Conservation (phyloP, 371 early-diverging fungal species). For the Mortierella sp. region DNA sequence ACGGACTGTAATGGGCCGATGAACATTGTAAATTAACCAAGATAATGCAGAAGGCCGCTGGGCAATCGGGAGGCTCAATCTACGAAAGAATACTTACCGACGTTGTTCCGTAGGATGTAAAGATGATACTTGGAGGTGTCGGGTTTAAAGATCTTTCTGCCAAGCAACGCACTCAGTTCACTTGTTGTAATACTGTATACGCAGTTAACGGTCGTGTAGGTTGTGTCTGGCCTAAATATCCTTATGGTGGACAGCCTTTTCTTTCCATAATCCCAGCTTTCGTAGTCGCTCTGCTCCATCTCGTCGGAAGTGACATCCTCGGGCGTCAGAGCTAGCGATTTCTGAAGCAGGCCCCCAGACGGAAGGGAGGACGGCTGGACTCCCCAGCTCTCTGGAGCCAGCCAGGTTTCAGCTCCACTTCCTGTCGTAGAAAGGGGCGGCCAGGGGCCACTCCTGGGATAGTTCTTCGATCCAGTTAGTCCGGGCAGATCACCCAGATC, state of each 20-base stretch:
- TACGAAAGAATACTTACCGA: conserved; percentile 57
- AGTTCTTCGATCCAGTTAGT: conserved; percentile 22
- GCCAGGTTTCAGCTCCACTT: conserved; percentile 31
- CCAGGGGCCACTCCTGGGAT: conserved; percentile 26
- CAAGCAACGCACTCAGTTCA: conserved; percentile 77
- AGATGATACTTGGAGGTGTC: conserved; percentile 79
- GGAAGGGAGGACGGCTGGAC: conserved; percentile 14
- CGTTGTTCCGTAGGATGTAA: conserved; percentile 67
- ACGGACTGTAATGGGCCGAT: too few species aligned
- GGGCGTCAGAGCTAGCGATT: conserved; percentile 16
- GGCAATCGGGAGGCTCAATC: background rate
- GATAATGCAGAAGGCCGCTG: too few species aligned
- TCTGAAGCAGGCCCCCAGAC: conserved; percentile 16
- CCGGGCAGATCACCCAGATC: conserved; percentile 27
- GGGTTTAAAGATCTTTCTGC: conserved; percentile 81
- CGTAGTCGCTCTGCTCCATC: conserved; percentile 42
- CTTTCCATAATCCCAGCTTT: conserved; percentile 35
- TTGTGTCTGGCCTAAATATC: conserved; percentile 76
- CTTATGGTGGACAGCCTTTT: conserved; percentile 57
- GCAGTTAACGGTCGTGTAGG: conserved; percentile 80
- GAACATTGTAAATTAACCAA: too few species aligned
- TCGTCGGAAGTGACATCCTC: conserved; percentile 33
- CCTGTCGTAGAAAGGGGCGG: conserved; percentile 9
- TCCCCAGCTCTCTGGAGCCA: conserved; percentile 49
- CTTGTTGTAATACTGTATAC: conserved; percentile 73